Conservation (phyloP, 257 asterid species). For the Leonotis leonurus region DNA sequence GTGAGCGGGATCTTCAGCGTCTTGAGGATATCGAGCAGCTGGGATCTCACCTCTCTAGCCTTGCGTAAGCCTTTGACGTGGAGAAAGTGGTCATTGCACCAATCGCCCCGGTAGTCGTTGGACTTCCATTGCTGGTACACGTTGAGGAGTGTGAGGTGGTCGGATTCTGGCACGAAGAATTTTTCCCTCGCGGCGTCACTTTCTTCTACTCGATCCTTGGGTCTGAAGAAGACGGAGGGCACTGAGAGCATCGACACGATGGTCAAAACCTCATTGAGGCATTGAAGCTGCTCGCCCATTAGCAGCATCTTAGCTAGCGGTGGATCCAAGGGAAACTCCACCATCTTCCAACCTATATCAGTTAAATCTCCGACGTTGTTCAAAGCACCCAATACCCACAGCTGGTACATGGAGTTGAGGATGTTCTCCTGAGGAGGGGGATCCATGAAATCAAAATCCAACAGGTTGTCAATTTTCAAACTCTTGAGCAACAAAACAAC, state of each 20-base stretch:
- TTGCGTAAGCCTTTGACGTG: conserved; percentile 85
- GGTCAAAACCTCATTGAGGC: conserved; percentile 82
- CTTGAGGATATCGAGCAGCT: conserved; percentile 68
- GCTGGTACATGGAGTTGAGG: conserved; percentile 88
- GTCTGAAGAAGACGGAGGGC: conserved; percentile 88
- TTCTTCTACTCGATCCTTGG: conserved; percentile 93
- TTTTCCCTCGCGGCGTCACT: conserved; percentile 95
- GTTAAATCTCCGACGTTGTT: conserved; percentile 83
- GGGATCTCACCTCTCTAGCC: conserved; percentile 92
- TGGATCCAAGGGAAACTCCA: conserved; percentile 95
- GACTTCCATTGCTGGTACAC: conserved; percentile 90
- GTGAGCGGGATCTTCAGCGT: conserved; percentile 69
- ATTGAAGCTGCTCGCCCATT: conserved; percentile 71
- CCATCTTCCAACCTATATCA: conserved; percentile 92
- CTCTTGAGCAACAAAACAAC: conserved; percentile 89
- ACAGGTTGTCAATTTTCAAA: conserved; percentile 64
- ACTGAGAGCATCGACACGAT: conserved; percentile 95
- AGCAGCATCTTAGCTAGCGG: conserved; percentile 96
- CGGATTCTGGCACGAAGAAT: conserved; percentile 90
- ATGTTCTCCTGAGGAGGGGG: conserved; percentile 98
- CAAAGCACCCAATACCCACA: conserved; percentile 95
- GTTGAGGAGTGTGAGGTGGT: conserved; percentile 76
- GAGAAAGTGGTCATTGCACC: conserved; percentile 90
- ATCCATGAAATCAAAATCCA: conserved; percentile 94
- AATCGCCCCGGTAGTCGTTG: conserved; percentile 76